Evolutionary conservation across 768 basidiomycete species (phyloP).

Genomic region (Suillus variegatus): DNA sequence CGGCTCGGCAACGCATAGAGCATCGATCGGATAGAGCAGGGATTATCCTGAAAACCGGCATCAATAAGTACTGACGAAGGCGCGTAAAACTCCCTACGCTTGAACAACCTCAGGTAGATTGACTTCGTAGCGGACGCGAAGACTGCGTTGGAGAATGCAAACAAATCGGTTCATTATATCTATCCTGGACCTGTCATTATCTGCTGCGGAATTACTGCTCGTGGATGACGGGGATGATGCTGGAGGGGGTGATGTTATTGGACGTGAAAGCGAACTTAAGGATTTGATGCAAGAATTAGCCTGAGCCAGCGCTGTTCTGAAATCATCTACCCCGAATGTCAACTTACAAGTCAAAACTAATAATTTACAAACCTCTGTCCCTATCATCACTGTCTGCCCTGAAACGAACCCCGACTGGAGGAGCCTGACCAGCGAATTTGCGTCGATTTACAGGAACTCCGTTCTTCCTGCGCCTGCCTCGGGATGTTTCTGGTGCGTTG

Average conservation of each 20-base stretch:
- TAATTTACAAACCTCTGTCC: constrained; percentile 32
- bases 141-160: constrained; percentile 62
- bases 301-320: constrained; percentile 68
- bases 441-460: constrained; percentile 29
- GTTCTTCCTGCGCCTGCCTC: constrained; percentile 33
- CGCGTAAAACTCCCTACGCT: constrained; percentile 52
- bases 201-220: constrained; percentile 22
- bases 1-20: constrained; percentile 73
- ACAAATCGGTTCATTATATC: constrained; percentile 68
- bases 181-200: constrained; percentile 55
- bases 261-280: constrained; percentile 47
- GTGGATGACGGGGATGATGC: constrained; percentile 40
- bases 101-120: constrained; percentile 68
- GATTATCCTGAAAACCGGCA: constrained; percentile 56
- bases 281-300: constrained; percentile 61
- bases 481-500: constrained; percentile 33
- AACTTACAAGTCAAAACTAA: background rate
- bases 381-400: constrained; percentile 37
- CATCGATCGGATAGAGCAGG: constrained; percentile 76
- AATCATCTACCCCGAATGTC: constrained; percentile 54
- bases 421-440: constrained; percentile 36
- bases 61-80: constrained; percentile 12
- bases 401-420: constrained; percentile 27
- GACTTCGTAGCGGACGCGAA: constrained; percentile 78
- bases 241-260: constrained; percentile 32